Evolutionary conservation across 331 rosid genomes (phyloP), one percentile per base, ranked within the genome.

Genomic region (Acacia pycnantha): DNA sequence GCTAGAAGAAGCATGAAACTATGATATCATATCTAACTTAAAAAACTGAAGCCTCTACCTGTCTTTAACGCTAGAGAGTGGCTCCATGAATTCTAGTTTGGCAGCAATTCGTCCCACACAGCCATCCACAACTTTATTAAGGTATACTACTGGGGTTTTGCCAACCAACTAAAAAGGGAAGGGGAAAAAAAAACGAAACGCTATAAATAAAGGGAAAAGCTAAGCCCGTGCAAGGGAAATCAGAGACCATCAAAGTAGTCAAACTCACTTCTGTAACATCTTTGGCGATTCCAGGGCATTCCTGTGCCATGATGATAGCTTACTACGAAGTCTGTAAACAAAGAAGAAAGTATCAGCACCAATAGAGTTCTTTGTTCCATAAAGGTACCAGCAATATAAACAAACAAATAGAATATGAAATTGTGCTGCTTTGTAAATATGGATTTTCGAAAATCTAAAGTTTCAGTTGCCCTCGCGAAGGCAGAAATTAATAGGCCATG

Each of bases 41-140:
- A 61, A 65, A 47, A 51, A 75, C 65, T 21, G 37, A 71, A 19
- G 58, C 2, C 19, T 4, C 4, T 84, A 90, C 97, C 97, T 90
- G 88, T 88, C 92, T 81, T 90, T 90, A 15, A 90, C 94, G 82
- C 94, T 90, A 26, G 92, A 90, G 78, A 89, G 82, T 16, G 94
- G 90, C 79, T 91, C 91, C 92, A 89, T 91, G 85, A 84, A 80
- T 84, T 92, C 97, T 44, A 92, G 84, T 77, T 92, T 92, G 72
- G 93, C 97, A 62, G 94, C 92, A 7, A 90, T 24, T 21, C 86
- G 92, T 22, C 84, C 90, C 46, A 82, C 90, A 81, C 90, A 87
- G 74, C 90, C 92, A 13, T 91, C 90, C 53, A 77, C 75, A 27
- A 86, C 67, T 80, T 84, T 82, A 40, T 87, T 91, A 40, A 91